Conservation (phyloP, 179 eudicot genomes). For the Beta macrorhiza region DNA sequence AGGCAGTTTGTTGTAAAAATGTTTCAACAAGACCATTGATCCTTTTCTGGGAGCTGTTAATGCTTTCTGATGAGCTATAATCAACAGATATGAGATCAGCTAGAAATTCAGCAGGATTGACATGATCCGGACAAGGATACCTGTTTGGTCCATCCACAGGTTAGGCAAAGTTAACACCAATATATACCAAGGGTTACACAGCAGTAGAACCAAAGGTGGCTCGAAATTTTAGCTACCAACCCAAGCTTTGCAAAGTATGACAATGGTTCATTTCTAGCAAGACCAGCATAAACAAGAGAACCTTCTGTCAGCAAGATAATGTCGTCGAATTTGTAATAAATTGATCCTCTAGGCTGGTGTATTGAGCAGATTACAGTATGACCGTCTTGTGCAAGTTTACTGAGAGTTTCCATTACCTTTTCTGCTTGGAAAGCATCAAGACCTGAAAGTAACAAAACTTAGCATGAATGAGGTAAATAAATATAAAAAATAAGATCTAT, state of each 20-base stretch:
- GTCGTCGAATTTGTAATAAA: conserved; percentile 93
- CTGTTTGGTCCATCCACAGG: conserved; percentile 41
- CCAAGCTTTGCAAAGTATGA: conserved; percentile 76
- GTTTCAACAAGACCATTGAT: conserved; percentile 80
- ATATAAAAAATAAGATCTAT: neutral
- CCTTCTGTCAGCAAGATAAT: conserved; percentile 83
- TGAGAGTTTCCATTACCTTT: conserved; percentile 94
- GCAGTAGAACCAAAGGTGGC: neutral
- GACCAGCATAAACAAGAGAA: conserved; percentile 81
- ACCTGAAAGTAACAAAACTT: conserved; percentile 49
- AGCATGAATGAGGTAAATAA: neutral
- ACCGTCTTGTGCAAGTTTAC: conserved; percentile 92
- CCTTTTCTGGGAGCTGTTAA: conserved; percentile 72
- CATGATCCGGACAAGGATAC: conserved; percentile 87
- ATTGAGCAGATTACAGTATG: conserved; percentile 98
- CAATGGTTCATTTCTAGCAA: conserved; percentile 72
- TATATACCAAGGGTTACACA: neutral
- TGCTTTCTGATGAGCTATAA: conserved; percentile 87
- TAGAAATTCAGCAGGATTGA: conserved; percentile 95
- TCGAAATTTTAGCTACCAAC: conserved; percentile 48
- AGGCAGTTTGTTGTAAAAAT: conserved; percentile 58
- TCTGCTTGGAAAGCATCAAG: conserved; percentile 99
- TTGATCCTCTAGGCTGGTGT: conserved; percentile 98
- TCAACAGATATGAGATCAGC: conserved; percentile 96
- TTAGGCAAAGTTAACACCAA: conserved; percentile 11